Evolutionary conservation across 2,329 filamentous ascomycete species (phyloP).

Genomic region (Ceratocystis cacaofunesta): DNA sequence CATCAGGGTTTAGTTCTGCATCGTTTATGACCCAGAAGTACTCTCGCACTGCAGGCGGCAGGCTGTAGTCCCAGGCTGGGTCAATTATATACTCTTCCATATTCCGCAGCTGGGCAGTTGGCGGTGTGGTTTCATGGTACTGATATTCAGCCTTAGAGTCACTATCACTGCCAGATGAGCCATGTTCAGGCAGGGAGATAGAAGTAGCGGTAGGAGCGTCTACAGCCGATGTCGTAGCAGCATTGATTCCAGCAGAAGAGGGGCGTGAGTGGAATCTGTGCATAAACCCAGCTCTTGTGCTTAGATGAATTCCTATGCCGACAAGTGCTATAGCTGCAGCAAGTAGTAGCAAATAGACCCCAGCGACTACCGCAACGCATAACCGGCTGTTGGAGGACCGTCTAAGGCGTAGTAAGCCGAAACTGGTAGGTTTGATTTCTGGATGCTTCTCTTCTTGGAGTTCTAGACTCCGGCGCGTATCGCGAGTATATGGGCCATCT

Average conservation of each 20-base stretch:
- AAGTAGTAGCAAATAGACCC: not conserved
- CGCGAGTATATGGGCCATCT: not conserved
- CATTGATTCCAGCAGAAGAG: not conserved
- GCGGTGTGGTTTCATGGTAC: not conserved
- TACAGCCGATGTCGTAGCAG: not conserved
- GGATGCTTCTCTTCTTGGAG: not conserved
- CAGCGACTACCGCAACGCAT: not conserved
- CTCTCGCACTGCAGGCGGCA: slow-evolving; percentile 35
- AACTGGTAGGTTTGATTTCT: not conserved
- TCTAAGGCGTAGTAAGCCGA: not conserved
- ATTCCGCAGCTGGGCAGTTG: slow-evolving; percentile 22
- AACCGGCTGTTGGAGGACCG: not conserved
- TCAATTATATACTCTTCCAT: slow-evolving; percentile 42
- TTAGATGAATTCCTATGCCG: not conserved
- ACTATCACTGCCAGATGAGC: not conserved
- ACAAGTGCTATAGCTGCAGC: not conserved
- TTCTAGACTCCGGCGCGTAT: not conserved
- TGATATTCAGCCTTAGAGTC: not conserved
- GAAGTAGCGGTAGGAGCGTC: not conserved
- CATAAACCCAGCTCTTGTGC: not conserved
- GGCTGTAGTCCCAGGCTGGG: slow-evolving; percentile 38
- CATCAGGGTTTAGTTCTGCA: slow-evolving; percentile 45
- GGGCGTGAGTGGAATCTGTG: not conserved
- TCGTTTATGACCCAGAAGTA: slow-evolving; percentile 46
- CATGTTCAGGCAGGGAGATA: not conserved